Percentiles rank a stretch among this genome's conserved stretches.
phyloP scores from a whole-genome alignment of 2,329 filamentous ascomycete species.

The Alternaria brassicicola region DNA sequence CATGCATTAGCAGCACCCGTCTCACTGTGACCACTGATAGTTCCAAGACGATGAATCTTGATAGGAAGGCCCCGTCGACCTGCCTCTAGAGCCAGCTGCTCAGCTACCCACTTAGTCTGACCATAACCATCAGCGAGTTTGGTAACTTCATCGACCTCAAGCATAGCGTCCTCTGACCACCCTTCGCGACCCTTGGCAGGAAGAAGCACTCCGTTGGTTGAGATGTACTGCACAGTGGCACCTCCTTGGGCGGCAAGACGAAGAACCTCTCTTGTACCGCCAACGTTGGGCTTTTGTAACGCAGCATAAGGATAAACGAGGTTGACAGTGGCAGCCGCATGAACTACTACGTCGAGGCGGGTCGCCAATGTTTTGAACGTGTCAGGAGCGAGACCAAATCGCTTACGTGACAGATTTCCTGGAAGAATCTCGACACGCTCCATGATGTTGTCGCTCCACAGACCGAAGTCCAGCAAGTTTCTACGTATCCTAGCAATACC shows the following conservation, averaged over 20 bases:
- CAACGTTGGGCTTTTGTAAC: slow-evolving; percentile 74
- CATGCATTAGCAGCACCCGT: slow-evolving; percentile 79
- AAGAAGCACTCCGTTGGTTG: slow-evolving; percentile 79
- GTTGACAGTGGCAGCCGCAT: slow-evolving; percentile 74
- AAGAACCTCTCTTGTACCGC: slow-evolving; percentile 77
- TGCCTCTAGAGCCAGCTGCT: slow-evolving; percentile 74
- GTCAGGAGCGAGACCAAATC: slow-evolving; percentile 70
- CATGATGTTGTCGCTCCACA: slow-evolving; percentile 78
- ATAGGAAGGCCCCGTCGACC: slow-evolving; percentile 71
- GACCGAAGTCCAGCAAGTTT: slow-evolving; percentile 76
- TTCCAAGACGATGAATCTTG: slow-evolving; percentile 74
- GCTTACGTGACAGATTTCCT: slow-evolving; percentile 72
- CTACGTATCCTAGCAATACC: slow-evolving; percentile 75
- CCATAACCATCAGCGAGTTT: slow-evolving; percentile 76
- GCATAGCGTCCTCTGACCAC: slow-evolving; percentile 72
- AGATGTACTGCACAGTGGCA: slow-evolving; percentile 78
- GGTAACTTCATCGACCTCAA: slow-evolving; percentile 70
- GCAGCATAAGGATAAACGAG: slow-evolving; percentile 82
- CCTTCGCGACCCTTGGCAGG: slow-evolving; percentile 65
- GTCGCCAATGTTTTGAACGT: slow-evolving; percentile 69
- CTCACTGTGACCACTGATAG: slow-evolving; percentile 77
- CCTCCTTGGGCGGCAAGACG: slow-evolving; percentile 70
- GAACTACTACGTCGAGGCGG: slow-evolving; percentile 74
- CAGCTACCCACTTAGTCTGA: slow-evolving; percentile 82
- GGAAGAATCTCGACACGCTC: slow-evolving; percentile 78